Evolutionary conservation across 2,329 filamentous ascomycete species (phyloP).

Genomic region (Colletotrichum viniferum): DNA sequence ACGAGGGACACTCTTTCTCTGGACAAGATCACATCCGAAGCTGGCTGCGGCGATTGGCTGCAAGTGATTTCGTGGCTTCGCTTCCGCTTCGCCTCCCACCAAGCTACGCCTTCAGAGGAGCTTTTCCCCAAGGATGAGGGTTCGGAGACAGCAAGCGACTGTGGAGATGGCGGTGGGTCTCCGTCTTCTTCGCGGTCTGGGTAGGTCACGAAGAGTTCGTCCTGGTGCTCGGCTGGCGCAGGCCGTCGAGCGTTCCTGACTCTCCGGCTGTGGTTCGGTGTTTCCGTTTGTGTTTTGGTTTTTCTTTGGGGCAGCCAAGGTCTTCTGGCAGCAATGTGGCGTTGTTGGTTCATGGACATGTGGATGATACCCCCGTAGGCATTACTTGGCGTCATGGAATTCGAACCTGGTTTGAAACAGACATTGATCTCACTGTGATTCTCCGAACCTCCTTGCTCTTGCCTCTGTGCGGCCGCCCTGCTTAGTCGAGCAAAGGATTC

Average conservation of each 20-base stretch:
- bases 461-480: background rate
- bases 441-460: background rate
- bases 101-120: background rate
- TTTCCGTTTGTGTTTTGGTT: background rate
- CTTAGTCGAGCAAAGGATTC: background rate
- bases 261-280: background rate
- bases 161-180: background rate
- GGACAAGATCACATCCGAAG: background rate
- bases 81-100: background rate
- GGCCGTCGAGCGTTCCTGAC: background rate
- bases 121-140: background rate
- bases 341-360: background rate
- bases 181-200: background rate
- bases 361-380: background rate
- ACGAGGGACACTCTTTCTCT: background rate
- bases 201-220: background rate
- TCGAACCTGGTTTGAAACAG: background rate
- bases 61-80: background rate
- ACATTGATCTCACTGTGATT: background rate
- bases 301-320: background rate
- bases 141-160: background rate
- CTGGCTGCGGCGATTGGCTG: background rate
- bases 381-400: background rate
- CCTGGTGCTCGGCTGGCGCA: background rate
- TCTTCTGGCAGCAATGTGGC: background rate